These are phyloP conservation scores for Omphalotus olearius DNA, from an alignment of 1,284 basidiomycete species.

Conservation along the genomic window DNA sequence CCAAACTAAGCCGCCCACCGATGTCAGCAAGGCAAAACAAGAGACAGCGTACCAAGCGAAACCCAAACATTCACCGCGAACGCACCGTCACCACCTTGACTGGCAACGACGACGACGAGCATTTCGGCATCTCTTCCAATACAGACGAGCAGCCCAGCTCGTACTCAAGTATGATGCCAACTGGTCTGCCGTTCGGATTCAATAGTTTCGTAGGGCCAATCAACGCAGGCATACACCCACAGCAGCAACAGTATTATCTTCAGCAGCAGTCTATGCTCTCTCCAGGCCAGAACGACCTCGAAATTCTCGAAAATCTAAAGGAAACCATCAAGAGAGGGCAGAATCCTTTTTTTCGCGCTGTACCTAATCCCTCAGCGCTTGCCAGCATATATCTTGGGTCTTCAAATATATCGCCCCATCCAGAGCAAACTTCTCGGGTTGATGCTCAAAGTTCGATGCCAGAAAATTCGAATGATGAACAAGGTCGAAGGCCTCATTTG, in stretches of 20 bases:
- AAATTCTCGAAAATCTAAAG: conserved; percentile 69
- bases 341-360: conserved; percentile 61
- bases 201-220: conserved; percentile 10
- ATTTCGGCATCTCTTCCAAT: conserved; percentile 17
- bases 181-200: conserved; percentile 6
- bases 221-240: conserved; percentile 7
- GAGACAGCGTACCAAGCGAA: conserved; percentile 48
- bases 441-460: conserved; percentile 12
- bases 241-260: conserved; percentile 13
- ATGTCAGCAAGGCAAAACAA: conserved; percentile 62
- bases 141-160: background rate
- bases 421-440: conserved; percentile 26
- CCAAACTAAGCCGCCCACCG: conserved; percentile 20
- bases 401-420: conserved; percentile 30
- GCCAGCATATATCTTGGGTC: conserved; percentile 57
- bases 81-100: conserved; percentile 62
- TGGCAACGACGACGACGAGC: conserved; percentile 46
- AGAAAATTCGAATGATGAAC: background rate
- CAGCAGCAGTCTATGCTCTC: conserved; percentile 22
- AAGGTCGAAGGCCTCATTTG: too few relatives aligned
- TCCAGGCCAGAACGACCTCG: conserved; percentile 57
- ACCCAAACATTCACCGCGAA: conserved; percentile 49
- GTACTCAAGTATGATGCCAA: conserved; percentile 1
- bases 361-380: conserved; percentile 60
- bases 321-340: conserved; percentile 64